These are phyloP conservation scores for Lecanicillium sp. DNA, from an alignment of 2,329 filamentous ascomycete genomes.

Conservation along the genomic window DNA sequence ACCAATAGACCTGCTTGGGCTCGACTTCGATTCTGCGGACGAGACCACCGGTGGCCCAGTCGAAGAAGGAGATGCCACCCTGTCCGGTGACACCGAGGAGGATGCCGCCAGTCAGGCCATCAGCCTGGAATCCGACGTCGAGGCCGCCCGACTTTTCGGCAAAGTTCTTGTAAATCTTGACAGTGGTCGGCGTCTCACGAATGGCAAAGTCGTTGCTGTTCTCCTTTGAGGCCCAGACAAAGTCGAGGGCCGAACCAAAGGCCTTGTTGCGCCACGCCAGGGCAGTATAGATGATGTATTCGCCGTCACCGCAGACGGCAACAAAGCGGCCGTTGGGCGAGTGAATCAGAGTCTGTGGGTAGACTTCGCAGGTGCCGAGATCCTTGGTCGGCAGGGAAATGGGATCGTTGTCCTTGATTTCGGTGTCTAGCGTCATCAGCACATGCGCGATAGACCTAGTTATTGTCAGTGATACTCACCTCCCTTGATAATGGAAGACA, in stretches of 20 bases:
- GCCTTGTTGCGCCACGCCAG: slow-evolving; percentile 96
- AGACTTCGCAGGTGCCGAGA: slow-evolving; percentile 91
- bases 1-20: slow-evolving; percentile 84
- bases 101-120: slow-evolving; percentile 82
- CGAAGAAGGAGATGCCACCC: slow-evolving; percentile 91
- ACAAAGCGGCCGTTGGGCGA: slow-evolving; percentile 94
- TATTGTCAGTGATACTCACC: slow-evolving; percentile 37
- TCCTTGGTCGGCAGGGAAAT: slow-evolving; percentile 89
- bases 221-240: slow-evolving; percentile 94
- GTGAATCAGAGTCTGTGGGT: slow-evolving; percentile 88
- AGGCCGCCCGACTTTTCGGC: slow-evolving; percentile 82
- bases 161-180: slow-evolving; percentile 98
- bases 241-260: slow-evolving; percentile 91
- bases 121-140: slow-evolving; percentile 91
- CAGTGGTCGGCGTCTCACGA: slow-evolving; percentile 84
- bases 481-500: slow-evolving; percentile 90
- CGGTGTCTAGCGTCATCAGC: slow-evolving; percentile 51
- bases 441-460: neutral
- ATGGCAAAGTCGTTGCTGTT: slow-evolving; percentile 99
- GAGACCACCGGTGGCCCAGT: slow-evolving; percentile 86
- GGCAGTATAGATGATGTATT: slow-evolving; percentile 98
- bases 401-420: slow-evolving; percentile 80
- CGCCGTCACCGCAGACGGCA: slow-evolving; percentile 78
- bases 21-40: slow-evolving; percentile 87
- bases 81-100: slow-evolving; percentile 92